phyloP scores from a whole-genome alignment of 2,329 filamentous ascomycete genomes.

The Monosporascus sp. region DNA sequence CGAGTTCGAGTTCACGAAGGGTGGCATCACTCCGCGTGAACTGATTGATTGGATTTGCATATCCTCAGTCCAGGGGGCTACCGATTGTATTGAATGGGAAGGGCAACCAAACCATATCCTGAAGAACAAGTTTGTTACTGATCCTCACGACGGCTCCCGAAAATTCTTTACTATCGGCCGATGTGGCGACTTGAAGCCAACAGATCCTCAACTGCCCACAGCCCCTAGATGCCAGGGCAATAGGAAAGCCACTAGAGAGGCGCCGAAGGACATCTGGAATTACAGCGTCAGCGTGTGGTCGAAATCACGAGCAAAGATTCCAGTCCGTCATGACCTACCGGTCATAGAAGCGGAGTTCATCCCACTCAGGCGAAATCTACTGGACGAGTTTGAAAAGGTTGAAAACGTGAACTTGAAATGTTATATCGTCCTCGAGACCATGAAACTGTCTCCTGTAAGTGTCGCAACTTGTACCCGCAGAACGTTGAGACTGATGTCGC shows the following conservation, averaged over 20 bases:
- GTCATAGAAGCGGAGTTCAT: constrained; percentile 74
- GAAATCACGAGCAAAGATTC: constrained; percentile 46
- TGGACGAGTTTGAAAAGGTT: constrained; percentile 61
- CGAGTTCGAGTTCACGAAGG: constrained; percentile 14
- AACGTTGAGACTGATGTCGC: constrained; percentile 11
- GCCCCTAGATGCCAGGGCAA: constrained; percentile 43
- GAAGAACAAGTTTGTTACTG: constrained; percentile 46
- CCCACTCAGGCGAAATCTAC: constrained; percentile 72
- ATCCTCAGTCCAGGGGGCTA: constrained; percentile 26
- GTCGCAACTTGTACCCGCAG: not conserved
- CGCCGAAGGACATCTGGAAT: constrained; percentile 62
- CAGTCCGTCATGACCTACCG: constrained; percentile 65
- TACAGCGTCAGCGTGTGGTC: constrained; percentile 76
- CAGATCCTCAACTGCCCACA: constrained; percentile 57
- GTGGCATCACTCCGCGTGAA: constrained; percentile 12
- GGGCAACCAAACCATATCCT: constrained; percentile 45
- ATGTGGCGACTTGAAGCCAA: constrained; percentile 53
- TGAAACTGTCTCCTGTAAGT: constrained; percentile 71
- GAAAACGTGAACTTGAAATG: constrained; percentile 44
- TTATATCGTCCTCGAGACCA: constrained; percentile 70
- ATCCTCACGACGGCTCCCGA: constrained; percentile 57
- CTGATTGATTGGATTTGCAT: constrained; percentile 61
- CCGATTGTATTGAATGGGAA: constrained; percentile 32
- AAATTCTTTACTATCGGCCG: constrained; percentile 52
- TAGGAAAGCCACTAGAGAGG: constrained; percentile 33